Evolutionary conservation across 208 protist species (phyloP).

Genomic region (Angomonas desouzai): DNA sequence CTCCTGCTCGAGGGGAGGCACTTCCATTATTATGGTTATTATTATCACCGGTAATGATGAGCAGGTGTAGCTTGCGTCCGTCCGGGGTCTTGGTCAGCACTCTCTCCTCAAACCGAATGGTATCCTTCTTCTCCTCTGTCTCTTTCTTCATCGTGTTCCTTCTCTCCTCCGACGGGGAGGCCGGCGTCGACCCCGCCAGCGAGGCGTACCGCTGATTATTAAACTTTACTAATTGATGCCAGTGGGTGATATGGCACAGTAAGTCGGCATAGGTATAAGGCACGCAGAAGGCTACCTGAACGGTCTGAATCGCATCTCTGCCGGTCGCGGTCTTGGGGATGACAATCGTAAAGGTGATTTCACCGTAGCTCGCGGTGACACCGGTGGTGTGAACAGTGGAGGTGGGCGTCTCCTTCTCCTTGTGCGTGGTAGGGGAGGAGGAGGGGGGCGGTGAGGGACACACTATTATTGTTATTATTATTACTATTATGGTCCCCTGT

Average conservation of each 20-base stretch:
- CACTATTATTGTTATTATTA: constrained; percentile 1
- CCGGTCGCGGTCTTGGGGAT: constrained; percentile 22
- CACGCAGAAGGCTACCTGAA: constrained; percentile 82
- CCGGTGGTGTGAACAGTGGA: background rate
- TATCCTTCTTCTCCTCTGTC: background rate
- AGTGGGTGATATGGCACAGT: constrained; percentile 78
- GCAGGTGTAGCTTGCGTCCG: constrained; percentile 76
- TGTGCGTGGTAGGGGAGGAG: background rate
- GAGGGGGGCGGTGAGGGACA: background rate
- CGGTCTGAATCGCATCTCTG: constrained; percentile 26
- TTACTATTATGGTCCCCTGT: background rate
- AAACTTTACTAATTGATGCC: constrained; percentile 60
- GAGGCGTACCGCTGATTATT: background rate
- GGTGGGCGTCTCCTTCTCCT: background rate
- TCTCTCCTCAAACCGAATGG: constrained; percentile 80
- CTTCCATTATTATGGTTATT: too few species aligned
- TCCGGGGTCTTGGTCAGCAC: constrained; percentile 76
- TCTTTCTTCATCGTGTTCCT: background rate
- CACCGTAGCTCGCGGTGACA: constrained; percentile 27
- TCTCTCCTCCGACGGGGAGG: background rate
- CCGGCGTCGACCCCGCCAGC: background rate
- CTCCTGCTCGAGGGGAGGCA: too few species aligned
- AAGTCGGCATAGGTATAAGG: constrained; percentile 87
- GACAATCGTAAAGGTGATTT: constrained; percentile 64
- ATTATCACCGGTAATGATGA: constrained; percentile 67